Percentiles rank a stretch among this genome's conserved stretches.
phyloP scores from a whole-genome alignment of 225 moss, liverwort and hornwort genomes.

The Pleurozium schreberi region DNA sequence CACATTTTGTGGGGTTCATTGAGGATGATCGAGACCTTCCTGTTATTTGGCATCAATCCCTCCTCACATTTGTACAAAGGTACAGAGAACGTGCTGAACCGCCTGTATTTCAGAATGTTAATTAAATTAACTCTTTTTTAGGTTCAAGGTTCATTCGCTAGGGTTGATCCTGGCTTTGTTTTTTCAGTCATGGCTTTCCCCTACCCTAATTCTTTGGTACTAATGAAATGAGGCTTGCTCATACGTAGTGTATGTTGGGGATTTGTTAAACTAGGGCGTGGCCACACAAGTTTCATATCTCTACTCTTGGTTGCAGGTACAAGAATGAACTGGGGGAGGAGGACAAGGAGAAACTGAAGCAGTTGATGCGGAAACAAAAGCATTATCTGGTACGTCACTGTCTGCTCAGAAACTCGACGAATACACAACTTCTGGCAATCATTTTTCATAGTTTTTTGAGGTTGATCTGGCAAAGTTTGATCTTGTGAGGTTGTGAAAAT shows the following conservation, averaged over 20 bases:
- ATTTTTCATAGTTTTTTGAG: neutral
- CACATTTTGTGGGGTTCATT: constrained; percentile 62
- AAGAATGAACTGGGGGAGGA: constrained; percentile 80
- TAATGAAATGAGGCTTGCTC: neutral
- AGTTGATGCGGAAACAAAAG: constrained; percentile 74
- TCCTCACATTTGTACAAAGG: constrained; percentile 94
- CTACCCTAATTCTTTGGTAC: neutral
- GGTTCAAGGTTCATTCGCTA: neutral
- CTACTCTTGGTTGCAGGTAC: constrained; percentile 39
- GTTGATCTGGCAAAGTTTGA: neutral
- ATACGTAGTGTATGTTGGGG: neutral
- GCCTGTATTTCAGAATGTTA: neutral
- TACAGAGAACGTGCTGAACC: neutral
- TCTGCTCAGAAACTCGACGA: neutral
- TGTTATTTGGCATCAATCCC: constrained; percentile 98
- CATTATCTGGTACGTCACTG: constrained; percentile 60
- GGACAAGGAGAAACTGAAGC: constrained; percentile 75
- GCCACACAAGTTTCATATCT: neutral
- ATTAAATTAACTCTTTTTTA: neutral
- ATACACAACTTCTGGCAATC: neutral
- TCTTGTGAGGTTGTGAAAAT: neutral
- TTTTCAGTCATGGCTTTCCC: neutral
- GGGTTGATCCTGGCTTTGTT: neutral
- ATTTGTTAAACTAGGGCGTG: neutral
- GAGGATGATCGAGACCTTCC: constrained; percentile 88